These are phyloP conservation scores for Maudiozyma bulderi DNA, from an alignment of 805 yeast species.

Conservation along the genomic window DNA sequence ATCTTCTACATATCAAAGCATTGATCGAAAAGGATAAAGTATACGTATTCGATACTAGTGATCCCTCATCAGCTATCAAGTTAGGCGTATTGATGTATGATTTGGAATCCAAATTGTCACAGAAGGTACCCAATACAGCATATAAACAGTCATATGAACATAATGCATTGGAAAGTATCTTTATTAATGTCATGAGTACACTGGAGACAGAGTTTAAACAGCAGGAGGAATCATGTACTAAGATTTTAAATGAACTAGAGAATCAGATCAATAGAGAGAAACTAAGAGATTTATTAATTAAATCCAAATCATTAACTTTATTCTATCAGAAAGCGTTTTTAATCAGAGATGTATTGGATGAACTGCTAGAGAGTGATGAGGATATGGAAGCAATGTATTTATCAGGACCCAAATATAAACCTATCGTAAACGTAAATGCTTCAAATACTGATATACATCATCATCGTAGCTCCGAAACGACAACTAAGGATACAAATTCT, in stretches of 20 bases:
- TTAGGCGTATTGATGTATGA: slow-evolving; percentile 78
- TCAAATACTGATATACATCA: neutral
- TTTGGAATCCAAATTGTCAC: slow-evolving; percentile 55
- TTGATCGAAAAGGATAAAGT: slow-evolving; percentile 73
- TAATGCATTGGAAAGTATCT: slow-evolving; percentile 70
- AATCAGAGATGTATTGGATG: slow-evolving; percentile 75
- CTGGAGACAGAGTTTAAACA: slow-evolving; percentile 65
- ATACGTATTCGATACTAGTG: slow-evolving; percentile 63
- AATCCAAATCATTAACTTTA: slow-evolving; percentile 59
- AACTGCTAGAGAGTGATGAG: slow-evolving; percentile 76
- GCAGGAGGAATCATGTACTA: slow-evolving; percentile 50
- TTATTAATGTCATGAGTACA: slow-evolving; percentile 70
- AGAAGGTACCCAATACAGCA: slow-evolving; percentile 10
- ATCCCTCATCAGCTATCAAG: slow-evolving; percentile 49
- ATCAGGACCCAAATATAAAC: slow-evolving; percentile 22
- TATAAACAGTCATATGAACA: slow-evolving; percentile 59
- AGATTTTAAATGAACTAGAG: slow-evolving; percentile 61
- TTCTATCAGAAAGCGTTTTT: slow-evolving; percentile 69
- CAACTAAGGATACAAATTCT: neutral
- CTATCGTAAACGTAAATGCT: neutral
- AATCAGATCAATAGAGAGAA: slow-evolving; percentile 69
- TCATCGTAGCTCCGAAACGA: neutral
- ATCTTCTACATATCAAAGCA: slow-evolving; percentile 81
- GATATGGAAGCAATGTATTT: slow-evolving; percentile 74
- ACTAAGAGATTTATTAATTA: slow-evolving; percentile 60